phyloP scores from a whole-genome alignment of 805 yeast species.

The Starmerella bombicola region DNA sequence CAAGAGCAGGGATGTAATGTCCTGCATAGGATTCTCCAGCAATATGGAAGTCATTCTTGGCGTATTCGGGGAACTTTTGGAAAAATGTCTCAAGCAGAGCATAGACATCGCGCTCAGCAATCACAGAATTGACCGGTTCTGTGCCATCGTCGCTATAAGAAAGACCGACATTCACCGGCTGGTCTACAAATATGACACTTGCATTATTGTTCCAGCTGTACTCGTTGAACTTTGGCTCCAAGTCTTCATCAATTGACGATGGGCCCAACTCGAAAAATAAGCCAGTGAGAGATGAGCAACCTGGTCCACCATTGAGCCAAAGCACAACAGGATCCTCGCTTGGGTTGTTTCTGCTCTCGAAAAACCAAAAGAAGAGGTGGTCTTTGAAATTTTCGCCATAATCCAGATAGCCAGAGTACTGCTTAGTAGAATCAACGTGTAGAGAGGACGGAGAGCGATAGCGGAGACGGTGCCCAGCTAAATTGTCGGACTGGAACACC shows the following conservation, averaged over 20 bases:
- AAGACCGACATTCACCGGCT: conserved; percentile 89
- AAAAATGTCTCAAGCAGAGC: conserved; percentile 78
- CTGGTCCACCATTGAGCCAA: conserved; percentile 96
- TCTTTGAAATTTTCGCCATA: conserved; percentile 53
- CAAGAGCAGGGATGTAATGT: conserved; percentile 80
- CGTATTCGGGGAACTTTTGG: conserved; percentile 73
- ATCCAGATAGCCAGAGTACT: conserved; percentile 65
- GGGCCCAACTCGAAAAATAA: conserved; percentile 91
- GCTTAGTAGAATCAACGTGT: conserved; percentile 71
- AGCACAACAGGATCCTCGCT: conserved; percentile 69
- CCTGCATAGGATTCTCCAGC: conserved; percentile 96
- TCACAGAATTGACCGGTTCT: conserved; percentile 28
- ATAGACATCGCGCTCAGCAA: conserved; percentile 83
- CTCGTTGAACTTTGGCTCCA: conserved; percentile 67
- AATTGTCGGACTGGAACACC: not conserved
- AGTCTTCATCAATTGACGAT: conserved; percentile 56
- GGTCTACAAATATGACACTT: conserved; percentile 81
- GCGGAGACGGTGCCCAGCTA: conserved; percentile 3
- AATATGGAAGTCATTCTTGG: conserved; percentile 49
- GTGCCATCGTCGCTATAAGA: conserved; percentile 43
- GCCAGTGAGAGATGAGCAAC: conserved; percentile 90
- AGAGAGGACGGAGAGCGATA: conserved; percentile 40
- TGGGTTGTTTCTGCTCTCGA: conserved; percentile 80
- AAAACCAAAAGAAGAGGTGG: conserved; percentile 86
- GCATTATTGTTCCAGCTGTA: conserved; percentile 90